Conservation (phyloP, 805 yeast species). For the Clavispora santaluciae region DNA sequence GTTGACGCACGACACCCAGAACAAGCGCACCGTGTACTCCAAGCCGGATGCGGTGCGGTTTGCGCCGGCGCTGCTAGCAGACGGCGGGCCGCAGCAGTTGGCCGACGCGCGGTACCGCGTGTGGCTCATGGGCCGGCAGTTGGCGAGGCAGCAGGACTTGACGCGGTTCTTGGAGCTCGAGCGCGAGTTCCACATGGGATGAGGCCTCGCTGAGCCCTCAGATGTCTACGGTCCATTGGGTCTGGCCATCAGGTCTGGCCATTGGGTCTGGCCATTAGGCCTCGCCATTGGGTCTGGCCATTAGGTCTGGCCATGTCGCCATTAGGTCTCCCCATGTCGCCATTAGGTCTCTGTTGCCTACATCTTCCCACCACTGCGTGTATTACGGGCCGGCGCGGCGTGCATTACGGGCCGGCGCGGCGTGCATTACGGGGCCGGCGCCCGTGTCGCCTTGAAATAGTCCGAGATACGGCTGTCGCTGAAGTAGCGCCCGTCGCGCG, state of each 20-base stretch:
- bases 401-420: too few relatives aligned
- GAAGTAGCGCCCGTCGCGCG: conserved; percentile 33
- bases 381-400: too few relatives aligned
- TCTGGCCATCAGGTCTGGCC: too few relatives aligned
- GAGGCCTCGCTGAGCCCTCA: too few relatives aligned
- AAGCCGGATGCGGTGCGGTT: conserved; percentile 5
- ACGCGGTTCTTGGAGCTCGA: conserved; percentile 30
- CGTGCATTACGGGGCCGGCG: not conserved
- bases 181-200: conserved; percentile 13
- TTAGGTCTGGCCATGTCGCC: too few relatives aligned
- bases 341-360: too few relatives aligned
- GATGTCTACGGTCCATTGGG: too few relatives aligned
- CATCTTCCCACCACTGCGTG: too few relatives aligned
- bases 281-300: too few relatives aligned
- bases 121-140: conserved; percentile 26
- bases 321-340: too few relatives aligned
- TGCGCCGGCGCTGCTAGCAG: not conserved
- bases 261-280: too few relatives aligned
- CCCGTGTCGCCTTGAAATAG: conserved; percentile 51
- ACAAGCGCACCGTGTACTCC: conserved; percentile 14
- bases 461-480: conserved; percentile 38
- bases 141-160: conserved; percentile 21
- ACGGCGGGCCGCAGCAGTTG: conserved; percentile 2
- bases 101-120: conserved; percentile 24
- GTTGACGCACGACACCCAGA: conserved; percentile 22